phyloP scores from a whole-genome alignment of 2,329 filamentous ascomycete genomes.

The Aspergillus candidus region DNA sequence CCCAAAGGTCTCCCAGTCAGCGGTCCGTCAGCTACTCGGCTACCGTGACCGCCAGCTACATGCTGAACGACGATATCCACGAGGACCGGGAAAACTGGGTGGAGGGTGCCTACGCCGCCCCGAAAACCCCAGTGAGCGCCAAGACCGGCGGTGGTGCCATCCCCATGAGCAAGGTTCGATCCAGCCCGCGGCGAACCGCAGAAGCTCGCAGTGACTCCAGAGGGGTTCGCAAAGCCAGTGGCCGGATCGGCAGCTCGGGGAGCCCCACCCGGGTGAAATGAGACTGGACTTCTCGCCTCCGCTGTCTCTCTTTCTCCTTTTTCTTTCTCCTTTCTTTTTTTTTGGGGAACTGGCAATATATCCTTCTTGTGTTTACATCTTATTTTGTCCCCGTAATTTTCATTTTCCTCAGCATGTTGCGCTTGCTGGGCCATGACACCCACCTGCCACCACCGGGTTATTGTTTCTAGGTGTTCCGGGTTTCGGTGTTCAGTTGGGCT shows the following conservation, averaged over 20 bases:
- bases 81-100: constrained; percentile 66
- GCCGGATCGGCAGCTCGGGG: constrained; percentile 40
- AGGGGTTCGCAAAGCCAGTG: constrained; percentile 43
- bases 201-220: constrained; percentile 34
- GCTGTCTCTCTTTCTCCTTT: neutral
- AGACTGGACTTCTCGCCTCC: neutral
- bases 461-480: constrained; percentile 11
- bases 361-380: constrained; percentile 13
- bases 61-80: constrained; percentile 54
- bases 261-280: constrained; percentile 29
- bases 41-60: constrained; percentile 64
- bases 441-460: neutral
- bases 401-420: constrained; percentile 5
- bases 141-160: constrained; percentile 49
- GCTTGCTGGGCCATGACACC: constrained; percentile 2
- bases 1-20: constrained; percentile 36
- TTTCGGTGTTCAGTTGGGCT: constrained; percentile 17
- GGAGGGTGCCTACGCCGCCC: constrained; percentile 25
- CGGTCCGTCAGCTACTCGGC: constrained; percentile 71
- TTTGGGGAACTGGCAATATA: constrained; percentile 13
- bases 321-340: constrained; percentile 1
- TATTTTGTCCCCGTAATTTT: constrained; percentile 2
- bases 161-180: constrained; percentile 59
- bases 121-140: constrained; percentile 51
- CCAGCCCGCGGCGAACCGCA: constrained; percentile 43